phyloP scores from a whole-genome alignment of 192 early-diverging fungal species.

The Coemansia sp. region DNA sequence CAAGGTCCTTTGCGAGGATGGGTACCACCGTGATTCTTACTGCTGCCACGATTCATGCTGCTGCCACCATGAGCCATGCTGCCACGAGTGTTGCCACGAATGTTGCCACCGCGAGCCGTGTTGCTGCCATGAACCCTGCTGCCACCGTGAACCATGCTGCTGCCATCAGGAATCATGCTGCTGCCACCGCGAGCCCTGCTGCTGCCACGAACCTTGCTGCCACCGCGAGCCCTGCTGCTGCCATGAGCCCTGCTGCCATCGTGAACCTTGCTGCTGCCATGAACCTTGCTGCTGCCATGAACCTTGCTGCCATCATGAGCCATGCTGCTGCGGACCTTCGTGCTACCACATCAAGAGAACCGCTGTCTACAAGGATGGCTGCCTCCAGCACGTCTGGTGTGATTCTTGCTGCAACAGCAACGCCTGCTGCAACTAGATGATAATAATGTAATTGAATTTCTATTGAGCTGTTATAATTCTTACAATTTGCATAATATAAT shows the following conservation, averaged over 20 bases:
- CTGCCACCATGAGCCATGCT: slow-evolving; percentile 15
- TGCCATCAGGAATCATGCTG: slow-evolving; percentile 15
- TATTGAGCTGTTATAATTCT: not conserved
- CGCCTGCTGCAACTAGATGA: slow-evolving; percentile 28
- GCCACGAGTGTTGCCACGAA: slow-evolving; percentile 31
- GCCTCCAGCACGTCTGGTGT: slow-evolving; percentile 51
- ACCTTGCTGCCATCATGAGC: slow-evolving; percentile 18
- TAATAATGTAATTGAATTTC: not conserved
- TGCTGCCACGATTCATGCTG: slow-evolving; percentile 28
- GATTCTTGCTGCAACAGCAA: slow-evolving; percentile 56
- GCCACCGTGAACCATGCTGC: slow-evolving; percentile 23
- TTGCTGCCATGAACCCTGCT: slow-evolving; percentile 42
- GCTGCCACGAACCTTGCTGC: slow-evolving; percentile 28
- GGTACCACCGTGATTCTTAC: slow-evolving; percentile 20
- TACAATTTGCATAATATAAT: slow-evolving; percentile 6
- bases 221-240: slow-evolving; percentile 30
- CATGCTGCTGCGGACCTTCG: slow-evolving; percentile 21
- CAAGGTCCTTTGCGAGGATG: slow-evolving; percentile 32
- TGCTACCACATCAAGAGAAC: slow-evolving; percentile 49
- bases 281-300: slow-evolving; percentile 36
- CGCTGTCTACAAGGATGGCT: slow-evolving; percentile 46
- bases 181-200: slow-evolving; percentile 22
- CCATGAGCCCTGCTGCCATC: slow-evolving; percentile 12
- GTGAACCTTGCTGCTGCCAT: slow-evolving; percentile 26
- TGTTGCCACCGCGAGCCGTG: slow-evolving; percentile 35